Base-by-base conservation (phyloP, 2,329 filamentous ascomycete genomes). In the Phaeosphaeria sp. region DNA sequence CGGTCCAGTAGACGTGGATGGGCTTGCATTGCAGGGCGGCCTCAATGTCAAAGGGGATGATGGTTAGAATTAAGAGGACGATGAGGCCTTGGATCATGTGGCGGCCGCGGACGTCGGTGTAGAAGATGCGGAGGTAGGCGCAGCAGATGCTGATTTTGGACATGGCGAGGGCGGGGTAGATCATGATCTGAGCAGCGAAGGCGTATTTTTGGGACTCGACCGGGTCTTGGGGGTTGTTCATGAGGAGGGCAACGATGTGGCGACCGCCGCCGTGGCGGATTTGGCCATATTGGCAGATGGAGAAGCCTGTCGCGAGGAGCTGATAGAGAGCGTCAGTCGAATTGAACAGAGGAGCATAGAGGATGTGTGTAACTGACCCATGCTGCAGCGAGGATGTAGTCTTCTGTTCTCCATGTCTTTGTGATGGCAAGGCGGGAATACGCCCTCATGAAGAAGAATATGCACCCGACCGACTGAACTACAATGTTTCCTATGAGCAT, bases 61-160 rank as follows among this genome's bases (percentile, higher is more conserved):
- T 56, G 13, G 55, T 41, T 9, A 67, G 47, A 2, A 60, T 27
- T 11, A 66, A 42, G 33, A 64, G 33, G 17, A 64, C 44, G 9
- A 65, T 52, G 13, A 63, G 36, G 36, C 23, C 51, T 23, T 58
- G 58, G 20, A 68, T 68, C 41, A 67, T 55, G 20, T 43, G 56
- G 4, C 67, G 62, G 3, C 64, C 63, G 9, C 42, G 51, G 15
- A 49, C 48, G 44, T 68, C 64, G 6, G 50, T 42, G 52, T 58
- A 61, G 54, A 70, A 68, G 22, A 70, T 62, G 22, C 67, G 66
- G 13, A 68, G 53, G 42, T 70, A 70, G 17, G 58, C 58, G 13
- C 65, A 57, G 27, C 67, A 68, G 39, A 70, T 68, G 57, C 67
- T 70, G 44, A 67, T 44, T 55, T 68, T 70, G 3, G 64, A 54